Conservation (phyloP, 2,329 filamentous ascomycete species). For the Cladophialophora exuberans region DNA sequence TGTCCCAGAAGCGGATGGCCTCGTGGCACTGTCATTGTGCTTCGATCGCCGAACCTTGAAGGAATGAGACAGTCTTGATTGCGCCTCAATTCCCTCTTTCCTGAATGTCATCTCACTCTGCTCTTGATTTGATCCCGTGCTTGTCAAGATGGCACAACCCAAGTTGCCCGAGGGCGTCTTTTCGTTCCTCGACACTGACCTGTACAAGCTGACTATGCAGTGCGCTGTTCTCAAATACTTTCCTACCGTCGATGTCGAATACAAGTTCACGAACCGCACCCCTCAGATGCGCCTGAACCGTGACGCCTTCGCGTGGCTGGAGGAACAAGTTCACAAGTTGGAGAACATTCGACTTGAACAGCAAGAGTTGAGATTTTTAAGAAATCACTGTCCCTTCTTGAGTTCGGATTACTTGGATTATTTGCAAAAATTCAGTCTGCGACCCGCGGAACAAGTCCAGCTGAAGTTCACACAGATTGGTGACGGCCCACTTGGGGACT, state of each 20-base stretch:
- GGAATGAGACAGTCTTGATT: neutral
- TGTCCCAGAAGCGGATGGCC: neutral
- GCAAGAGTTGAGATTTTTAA: constrained; percentile 80
- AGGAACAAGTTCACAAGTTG: constrained; percentile 81
- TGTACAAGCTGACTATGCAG: constrained; percentile 99
- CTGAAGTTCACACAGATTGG: constrained; percentile 69
- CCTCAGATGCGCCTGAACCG: constrained; percentile 89
- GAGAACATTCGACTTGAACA: constrained; percentile 76
- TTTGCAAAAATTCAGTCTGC: constrained; percentile 78
- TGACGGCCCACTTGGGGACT: constrained; percentile 67
- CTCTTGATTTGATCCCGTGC: neutral
- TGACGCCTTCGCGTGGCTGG: constrained; percentile 81
- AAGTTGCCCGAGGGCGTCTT: constrained; percentile 70
- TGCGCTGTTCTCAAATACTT: constrained; percentile 94
- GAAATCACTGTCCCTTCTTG: constrained; percentile 79
- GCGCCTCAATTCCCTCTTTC: neutral
- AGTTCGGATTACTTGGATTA: constrained; percentile 76
- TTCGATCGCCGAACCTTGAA: neutral
- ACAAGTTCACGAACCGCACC: constrained; percentile 93
- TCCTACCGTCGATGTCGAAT: constrained; percentile 77
- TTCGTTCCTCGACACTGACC: constrained; percentile 78
- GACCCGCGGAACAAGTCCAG: constrained; percentile 77
- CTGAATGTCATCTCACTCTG: neutral
- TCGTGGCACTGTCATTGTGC: neutral
- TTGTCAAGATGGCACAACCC: constrained; percentile 21